A percentile compares a stretch with the other conserved stretches of the same genome.
Evolutionary conservation across 2,329 filamentous ascomycete species (phyloP).

Genomic region (Apiospora pterosperma): DNA sequence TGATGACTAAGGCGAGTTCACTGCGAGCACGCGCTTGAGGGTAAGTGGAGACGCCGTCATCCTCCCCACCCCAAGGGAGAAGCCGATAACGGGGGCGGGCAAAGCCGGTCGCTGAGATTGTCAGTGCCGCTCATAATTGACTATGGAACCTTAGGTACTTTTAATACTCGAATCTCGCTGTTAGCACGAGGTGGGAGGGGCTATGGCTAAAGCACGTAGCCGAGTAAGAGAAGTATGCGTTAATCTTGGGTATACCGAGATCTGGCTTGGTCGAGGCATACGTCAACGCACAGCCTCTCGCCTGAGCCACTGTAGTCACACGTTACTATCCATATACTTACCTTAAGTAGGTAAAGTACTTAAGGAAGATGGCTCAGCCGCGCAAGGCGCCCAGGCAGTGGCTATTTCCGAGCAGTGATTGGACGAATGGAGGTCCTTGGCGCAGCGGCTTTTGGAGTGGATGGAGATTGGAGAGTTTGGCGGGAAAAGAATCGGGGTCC

Average conservation of each 20-base stretch:
- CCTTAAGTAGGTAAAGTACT: no score
- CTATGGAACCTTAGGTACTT: not conserved
- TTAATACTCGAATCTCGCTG: not conserved
- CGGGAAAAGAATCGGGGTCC: not conserved
- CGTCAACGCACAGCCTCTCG: slow-evolving; percentile 1
- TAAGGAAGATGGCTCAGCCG: not conserved
- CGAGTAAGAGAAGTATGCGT: not conserved
- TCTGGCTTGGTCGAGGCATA: not conserved
- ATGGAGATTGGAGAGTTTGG: not conserved
- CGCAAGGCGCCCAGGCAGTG: not conserved
- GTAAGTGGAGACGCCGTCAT: not conserved
- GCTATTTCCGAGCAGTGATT: not conserved
- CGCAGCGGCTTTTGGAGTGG: not conserved
- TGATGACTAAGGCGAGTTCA: not conserved
- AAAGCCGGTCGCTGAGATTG: not conserved
- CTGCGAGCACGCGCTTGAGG: not conserved
- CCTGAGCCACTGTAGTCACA: no score
- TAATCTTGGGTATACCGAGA: not conserved
- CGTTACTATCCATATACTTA: no score
- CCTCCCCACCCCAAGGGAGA: not conserved
- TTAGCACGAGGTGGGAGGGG: not conserved
- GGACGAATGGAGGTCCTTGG: not conserved
- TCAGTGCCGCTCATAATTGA: not conserved
- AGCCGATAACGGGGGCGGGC: not conserved
- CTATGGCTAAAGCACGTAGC: no score